Evolutionary conservation across 768 basidiomycete species (phyloP).

Genomic region (Nidula microcarpa): DNA sequence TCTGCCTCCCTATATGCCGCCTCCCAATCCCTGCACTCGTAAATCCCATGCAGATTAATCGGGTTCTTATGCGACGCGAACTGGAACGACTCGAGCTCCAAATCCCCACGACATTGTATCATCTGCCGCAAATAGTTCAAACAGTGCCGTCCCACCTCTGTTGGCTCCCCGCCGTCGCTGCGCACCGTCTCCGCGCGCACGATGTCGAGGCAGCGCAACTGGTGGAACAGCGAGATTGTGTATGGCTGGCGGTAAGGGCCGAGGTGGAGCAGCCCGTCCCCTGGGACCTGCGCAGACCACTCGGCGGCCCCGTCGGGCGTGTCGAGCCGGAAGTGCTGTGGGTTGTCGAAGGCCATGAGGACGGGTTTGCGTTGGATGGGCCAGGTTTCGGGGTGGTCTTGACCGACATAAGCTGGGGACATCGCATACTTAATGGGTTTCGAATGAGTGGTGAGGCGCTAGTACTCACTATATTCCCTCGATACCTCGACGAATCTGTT

Average conservation of each 20-base stretch:
- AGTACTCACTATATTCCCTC: constrained; percentile 20
- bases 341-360: constrained; percentile 28
- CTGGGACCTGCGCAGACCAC: constrained; percentile 26
- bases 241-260: constrained; percentile 25
- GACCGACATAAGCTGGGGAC: constrained; percentile 19
- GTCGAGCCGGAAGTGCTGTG: constrained; percentile 23
- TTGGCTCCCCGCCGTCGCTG: constrained; percentile 9
- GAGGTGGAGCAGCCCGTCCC: constrained; percentile 25
- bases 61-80: constrained; percentile 26
- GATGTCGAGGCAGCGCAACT: constrained; percentile 30
- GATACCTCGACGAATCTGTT: constrained; percentile 14
- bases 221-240: constrained; percentile 31
- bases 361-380: constrained; percentile 23
- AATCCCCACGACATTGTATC: constrained; percentile 26
- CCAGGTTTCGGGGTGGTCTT: constrained; percentile 28
- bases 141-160: constrained; percentile 21
- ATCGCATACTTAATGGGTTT: constrained; percentile 5
- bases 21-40: constrained; percentile 31
- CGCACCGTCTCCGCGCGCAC: constrained; percentile 25
- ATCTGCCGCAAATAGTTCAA: constrained; percentile 30
- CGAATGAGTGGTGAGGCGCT: not conserved
- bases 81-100: constrained; percentile 25
- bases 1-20: constrained; percentile 23
- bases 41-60: constrained; percentile 23
- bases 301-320: constrained; percentile 20